phyloP scores from a whole-genome alignment of 23 red algal species.

The Gracilaria vermiculophylla region DNA sequence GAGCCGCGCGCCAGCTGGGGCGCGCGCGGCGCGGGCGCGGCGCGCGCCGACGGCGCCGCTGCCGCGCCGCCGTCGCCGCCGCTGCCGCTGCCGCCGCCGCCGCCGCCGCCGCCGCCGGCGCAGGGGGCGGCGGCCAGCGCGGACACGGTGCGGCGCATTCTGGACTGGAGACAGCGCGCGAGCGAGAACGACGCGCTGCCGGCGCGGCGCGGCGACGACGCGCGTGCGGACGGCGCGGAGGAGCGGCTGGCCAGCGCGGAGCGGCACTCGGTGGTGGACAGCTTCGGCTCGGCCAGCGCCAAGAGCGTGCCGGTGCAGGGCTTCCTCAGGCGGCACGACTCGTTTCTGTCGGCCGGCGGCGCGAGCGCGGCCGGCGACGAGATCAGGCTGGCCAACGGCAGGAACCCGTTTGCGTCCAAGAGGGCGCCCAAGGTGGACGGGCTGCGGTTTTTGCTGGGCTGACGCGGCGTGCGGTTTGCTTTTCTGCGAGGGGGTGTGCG shows the following conservation, averaged over 20 bases:
- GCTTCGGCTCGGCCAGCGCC: conserved; percentile 34
- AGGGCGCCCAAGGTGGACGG: conserved; percentile 24
- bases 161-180: conserved; percentile 46
- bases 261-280: background rate
- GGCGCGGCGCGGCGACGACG: background rate
- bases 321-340: conserved; percentile 32
- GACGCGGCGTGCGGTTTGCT: no score
- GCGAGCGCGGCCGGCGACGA: conserved; percentile 28
- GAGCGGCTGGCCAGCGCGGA: background rate
- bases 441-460: conserved; percentile 23
- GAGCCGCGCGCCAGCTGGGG: background rate
- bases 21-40: background rate
- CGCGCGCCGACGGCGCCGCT: background rate
- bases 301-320: conserved; percentile 62
- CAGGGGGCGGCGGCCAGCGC: background rate
- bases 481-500: no score
- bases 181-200: background rate
- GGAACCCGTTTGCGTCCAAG: conserved; percentile 26
- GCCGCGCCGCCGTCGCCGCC: background rate
- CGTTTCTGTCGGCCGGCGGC: conserved; percentile 39
- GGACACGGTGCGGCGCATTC: conserved; percentile 23
- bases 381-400: conserved; percentile 23
- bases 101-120: background rate
- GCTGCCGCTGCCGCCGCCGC: background rate
- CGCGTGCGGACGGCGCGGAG: background rate